A percentile compares a stretch with the other conserved stretches of the same genome.
Evolutionary conservation across 1,284 basidiomycete species (phyloP).

Genomic region (Fomes fomentarius): DNA sequence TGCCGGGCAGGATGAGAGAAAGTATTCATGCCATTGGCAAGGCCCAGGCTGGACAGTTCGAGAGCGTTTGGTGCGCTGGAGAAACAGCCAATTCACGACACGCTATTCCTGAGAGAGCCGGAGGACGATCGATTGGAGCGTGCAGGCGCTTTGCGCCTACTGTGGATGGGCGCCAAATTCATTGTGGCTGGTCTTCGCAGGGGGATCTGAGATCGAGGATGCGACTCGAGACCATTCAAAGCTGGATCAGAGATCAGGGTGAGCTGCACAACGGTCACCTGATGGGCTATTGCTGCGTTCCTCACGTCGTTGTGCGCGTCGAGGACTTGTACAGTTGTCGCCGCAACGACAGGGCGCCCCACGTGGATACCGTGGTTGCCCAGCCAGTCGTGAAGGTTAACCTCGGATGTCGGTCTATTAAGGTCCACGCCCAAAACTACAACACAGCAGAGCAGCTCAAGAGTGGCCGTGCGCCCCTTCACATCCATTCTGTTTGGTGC

Average conservation of each 20-base stretch:
- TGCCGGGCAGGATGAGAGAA: conserved; percentile 14
- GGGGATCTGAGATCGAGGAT: conserved; percentile 15
- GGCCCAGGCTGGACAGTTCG: not conserved
- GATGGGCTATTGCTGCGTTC: conserved; percentile 15
- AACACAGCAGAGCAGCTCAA: too few relatives aligned
- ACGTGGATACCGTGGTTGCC: conserved; percentile 7
- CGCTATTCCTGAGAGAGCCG: not conserved
- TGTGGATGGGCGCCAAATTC: conserved; percentile 2
- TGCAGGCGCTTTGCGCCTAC: not conserved
- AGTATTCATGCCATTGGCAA: conserved; percentile 6
- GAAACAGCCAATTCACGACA: not conserved
- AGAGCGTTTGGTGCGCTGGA: not conserved
- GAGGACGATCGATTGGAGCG: too few relatives aligned
- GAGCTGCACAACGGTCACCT: conserved; percentile 21
- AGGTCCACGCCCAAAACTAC: not conserved
- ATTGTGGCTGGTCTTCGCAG: not conserved
- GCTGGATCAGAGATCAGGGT: conserved; percentile 17
- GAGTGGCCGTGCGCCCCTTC: not conserved
- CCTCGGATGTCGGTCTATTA: conserved; percentile 1
- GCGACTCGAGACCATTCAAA: not conserved
- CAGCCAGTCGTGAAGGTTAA: conserved; percentile 2
- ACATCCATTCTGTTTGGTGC: not conserved
- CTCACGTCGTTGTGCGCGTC: conserved; percentile 7
- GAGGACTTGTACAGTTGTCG: conserved; percentile 1
- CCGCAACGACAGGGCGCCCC: conserved; percentile 1